Base-by-base conservation (phyloP, 805 yeast genomes). In the Komagataella phaffii region DNA sequence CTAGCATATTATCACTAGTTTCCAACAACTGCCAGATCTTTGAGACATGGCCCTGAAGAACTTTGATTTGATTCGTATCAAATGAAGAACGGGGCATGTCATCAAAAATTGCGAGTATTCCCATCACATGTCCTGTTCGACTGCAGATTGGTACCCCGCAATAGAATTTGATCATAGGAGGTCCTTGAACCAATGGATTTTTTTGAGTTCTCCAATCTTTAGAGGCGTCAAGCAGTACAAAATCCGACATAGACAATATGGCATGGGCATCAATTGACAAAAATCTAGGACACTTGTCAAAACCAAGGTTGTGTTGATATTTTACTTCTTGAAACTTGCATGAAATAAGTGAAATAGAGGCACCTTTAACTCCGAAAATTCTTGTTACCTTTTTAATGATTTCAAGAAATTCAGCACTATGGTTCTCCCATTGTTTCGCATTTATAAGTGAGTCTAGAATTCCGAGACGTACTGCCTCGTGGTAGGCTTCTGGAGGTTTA, bases 241-340 rank as follows among this genome's bases (percentile, higher is more conserved):
- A 76, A 54, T 73, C 71, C 2, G 72, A 80, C 6, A 69, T 62
- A 0, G 89, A 81, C 43, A 85, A 64, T 1, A 85, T 71, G 0
- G 88, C 71, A 64, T 85, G 91, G 7, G 80, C 80, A 61, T 85
- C 93, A 48, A 85, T 63, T 6, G 88, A 80, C 2, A 80, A 65
- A 18, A 63, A 64, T 50, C 88, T 68, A 10, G 80, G 80, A 49
- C 80, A 72, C 52, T 72, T 77, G n/a, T 64, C 68, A 52, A 75
- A 64, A 4, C 72, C 73, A 43, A 81, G 65, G 6, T 75, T 69
- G 7, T 72, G 66, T 52, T 77, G 77, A 57, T 67, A 70, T 57
- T 79, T 79, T 18, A 81, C 70, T 7, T 72, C 53, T 47, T 79
- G 84, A 47, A 67, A 67, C 17, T 66, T 66, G 8, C 72, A 61